These are phyloP conservation scores for Gilbertella persicaria DNA, from an alignment of 371 early-diverging fungal species.

Conservation along the genomic window DNA sequence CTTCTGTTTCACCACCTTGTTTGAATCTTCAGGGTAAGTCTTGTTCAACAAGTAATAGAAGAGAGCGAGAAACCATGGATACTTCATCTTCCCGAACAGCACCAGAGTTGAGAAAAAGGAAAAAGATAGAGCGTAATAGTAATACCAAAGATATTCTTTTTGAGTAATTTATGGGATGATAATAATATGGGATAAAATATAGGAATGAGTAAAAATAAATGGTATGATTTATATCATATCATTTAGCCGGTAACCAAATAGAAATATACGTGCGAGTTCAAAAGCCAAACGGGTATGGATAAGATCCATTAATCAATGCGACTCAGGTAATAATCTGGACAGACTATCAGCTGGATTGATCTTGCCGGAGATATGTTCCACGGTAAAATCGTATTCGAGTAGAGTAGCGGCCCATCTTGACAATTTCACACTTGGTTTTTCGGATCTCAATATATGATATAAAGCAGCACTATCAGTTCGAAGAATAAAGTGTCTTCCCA, in stretches of 20 bases:
- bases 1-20: background rate
- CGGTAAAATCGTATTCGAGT: slow-evolving; percentile 11
- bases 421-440: slow-evolving; percentile 5
- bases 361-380: slow-evolving; percentile 8
- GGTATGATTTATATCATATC: background rate
- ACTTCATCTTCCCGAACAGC: no score
- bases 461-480: slow-evolving; percentile 13
- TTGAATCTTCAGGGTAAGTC: slow-evolving; percentile 6
- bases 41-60: slow-evolving; percentile 4
- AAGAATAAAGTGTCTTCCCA: slow-evolving; percentile 19
- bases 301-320: background rate
- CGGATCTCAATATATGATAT: slow-evolving; percentile 3
- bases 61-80: background rate
- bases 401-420: slow-evolving; percentile 11
- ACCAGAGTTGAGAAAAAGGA: no score
- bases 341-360: slow-evolving; percentile 16
- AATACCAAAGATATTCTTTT: no score
- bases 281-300: no score
- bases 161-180: no score
- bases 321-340: background rate
- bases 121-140: no score
- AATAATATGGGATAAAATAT: no score
- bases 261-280: background rate
- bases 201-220: background rate
- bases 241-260: background rate